phyloP scores from a whole-genome alignment of 352 stramenopile species.

The Pythium scleroteichum region DNA sequence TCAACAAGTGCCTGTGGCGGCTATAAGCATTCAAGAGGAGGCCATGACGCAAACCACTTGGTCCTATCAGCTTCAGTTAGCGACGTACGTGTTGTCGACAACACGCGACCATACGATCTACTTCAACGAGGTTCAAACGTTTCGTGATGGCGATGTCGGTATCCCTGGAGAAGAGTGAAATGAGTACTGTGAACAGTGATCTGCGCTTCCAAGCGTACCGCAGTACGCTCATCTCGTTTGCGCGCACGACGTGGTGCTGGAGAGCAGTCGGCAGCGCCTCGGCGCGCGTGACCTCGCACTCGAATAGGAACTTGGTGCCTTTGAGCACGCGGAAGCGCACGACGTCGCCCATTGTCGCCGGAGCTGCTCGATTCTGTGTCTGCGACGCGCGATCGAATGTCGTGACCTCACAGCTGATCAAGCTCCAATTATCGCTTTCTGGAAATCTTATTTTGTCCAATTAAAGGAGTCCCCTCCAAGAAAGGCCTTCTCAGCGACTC shows the following conservation, averaged over 20 bases:
- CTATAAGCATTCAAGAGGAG: too few relatives aligned
- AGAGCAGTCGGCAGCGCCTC: constrained; percentile 23
- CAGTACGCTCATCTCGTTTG: constrained; percentile 46
- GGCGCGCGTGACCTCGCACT: constrained; percentile 37
- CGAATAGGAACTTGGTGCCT: constrained; percentile 67
- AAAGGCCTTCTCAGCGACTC: constrained; percentile 25
- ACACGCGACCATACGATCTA: constrained; percentile 58
- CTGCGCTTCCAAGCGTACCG: constrained; percentile 32
- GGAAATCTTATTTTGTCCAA: constrained; percentile 31
- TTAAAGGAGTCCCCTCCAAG: constrained; percentile 36
- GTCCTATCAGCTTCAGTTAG: too few relatives aligned
- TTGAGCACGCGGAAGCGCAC: constrained; percentile 66
- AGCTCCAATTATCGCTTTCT: constrained; percentile 1
- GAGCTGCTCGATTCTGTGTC: not conserved
- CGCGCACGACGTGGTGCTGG: constrained; percentile 24
- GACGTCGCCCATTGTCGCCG: constrained; percentile 13
- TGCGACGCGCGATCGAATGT: constrained; percentile 16
- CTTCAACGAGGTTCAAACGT: constrained; percentile 51
- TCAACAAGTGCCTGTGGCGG: constrained; percentile 52
- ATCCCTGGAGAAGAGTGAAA: constrained; percentile 28
- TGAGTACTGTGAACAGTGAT: not conserved
- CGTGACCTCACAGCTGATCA: constrained; percentile 11
- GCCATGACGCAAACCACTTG: too few relatives aligned
- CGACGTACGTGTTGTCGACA: constrained; percentile 48
- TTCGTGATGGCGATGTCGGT: constrained; percentile 55